phyloP scores from a whole-genome alignment of 225 moss, liverwort and hornwort genomes.

The Asterella californica region DNA sequence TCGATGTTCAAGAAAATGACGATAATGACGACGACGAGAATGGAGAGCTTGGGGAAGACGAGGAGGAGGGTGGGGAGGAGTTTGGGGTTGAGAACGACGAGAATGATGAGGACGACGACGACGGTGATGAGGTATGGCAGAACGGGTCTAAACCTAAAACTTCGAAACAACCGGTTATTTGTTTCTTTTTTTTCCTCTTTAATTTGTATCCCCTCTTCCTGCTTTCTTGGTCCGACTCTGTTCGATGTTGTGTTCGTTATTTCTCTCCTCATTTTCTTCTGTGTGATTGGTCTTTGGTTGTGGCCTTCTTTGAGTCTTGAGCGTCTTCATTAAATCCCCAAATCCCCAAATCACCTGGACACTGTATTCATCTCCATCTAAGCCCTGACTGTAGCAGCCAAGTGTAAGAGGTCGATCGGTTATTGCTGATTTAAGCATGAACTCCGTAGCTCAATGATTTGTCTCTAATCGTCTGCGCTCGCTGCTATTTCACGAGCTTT shows the following conservation, averaged over 20 bases:
- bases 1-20: constrained; percentile 72
- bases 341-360: constrained; percentile 5
- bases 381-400: background rate
- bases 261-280: constrained; percentile 5
- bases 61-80: constrained; percentile 40
- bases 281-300: background rate
- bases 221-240: background rate
- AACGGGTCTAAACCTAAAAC: background rate
- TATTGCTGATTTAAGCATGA: background rate
- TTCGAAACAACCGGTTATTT: background rate
- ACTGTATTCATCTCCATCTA: background rate
- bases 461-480: background rate
- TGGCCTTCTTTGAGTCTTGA: background rate
- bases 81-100: constrained; percentile 26
- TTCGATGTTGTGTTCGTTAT: background rate
- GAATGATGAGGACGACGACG: constrained; percentile 16
- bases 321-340: constrained; percentile 4
- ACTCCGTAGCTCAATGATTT: background rate
- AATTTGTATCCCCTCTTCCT: background rate
- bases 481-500: background rate
- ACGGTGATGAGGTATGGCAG: constrained; percentile 22
- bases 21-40: constrained; percentile 68
- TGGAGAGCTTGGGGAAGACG: constrained; percentile 69
- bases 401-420: constrained; percentile 12
- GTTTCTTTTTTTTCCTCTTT: background rate